Evolutionary conservation across 768 basidiomycete species (phyloP).

Genomic region (Hemileccinum impolitum): DNA sequence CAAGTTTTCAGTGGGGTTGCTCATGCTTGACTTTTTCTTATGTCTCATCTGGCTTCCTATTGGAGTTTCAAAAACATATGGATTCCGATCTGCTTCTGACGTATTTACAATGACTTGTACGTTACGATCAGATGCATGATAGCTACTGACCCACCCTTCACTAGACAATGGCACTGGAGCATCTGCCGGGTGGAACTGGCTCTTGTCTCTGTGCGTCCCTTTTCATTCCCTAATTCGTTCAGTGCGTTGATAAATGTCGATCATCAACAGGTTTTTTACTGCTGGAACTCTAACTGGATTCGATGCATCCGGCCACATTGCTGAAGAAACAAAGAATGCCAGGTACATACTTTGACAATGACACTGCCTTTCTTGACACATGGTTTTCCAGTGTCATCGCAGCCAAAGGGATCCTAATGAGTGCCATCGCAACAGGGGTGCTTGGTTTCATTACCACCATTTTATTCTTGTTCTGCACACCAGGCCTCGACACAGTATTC

Average conservation of each 20-base stretch:
- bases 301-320: slow-evolving; percentile 84
- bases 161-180: slow-evolving; percentile 89
- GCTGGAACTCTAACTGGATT: slow-evolving; percentile 89
- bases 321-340: slow-evolving; percentile 86
- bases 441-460: slow-evolving; percentile 79
- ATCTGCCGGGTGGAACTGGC: slow-evolving; percentile 87
- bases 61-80: slow-evolving; percentile 84
- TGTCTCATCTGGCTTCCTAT: slow-evolving; percentile 92
- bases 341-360: slow-evolving; percentile 34
- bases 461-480: slow-evolving; percentile 81
- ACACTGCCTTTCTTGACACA: background rate
- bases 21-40: slow-evolving; percentile 85
- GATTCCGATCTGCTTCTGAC: slow-evolving; percentile 78
- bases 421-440: slow-evolving; percentile 73
- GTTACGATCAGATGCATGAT: slow-evolving; percentile 34
- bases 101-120: slow-evolving; percentile 80
- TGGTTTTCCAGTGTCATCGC: slow-evolving; percentile 56
- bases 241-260: slow-evolving; percentile 27
- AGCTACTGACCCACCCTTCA: background rate
- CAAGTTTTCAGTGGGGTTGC: slow-evolving; percentile 66
- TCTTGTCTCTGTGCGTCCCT: slow-evolving; percentile 69
- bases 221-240: background rate
- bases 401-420: slow-evolving; percentile 76
- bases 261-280: slow-evolving; percentile 78
- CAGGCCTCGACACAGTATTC: slow-evolving; percentile 73